Conservation (phyloP, 176 grass and related monocot species). For the Avena sativa region DNA sequence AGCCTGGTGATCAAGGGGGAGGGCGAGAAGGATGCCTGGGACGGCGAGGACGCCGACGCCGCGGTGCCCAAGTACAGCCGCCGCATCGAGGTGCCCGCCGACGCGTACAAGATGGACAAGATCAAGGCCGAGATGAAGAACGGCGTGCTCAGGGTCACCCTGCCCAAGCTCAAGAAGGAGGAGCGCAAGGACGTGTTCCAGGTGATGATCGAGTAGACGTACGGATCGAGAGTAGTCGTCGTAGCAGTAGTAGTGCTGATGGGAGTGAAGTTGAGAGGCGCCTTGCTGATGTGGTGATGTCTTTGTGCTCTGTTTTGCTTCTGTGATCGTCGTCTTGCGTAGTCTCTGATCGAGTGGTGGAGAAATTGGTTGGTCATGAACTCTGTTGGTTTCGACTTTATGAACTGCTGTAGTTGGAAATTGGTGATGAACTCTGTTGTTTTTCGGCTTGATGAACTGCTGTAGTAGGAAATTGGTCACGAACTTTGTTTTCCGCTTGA, state of each 20-base stretch:
- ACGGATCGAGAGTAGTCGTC: background rate
- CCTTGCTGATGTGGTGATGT: background rate
- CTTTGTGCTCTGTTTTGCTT: background rate
- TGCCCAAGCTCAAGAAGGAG: conserved; percentile 53
- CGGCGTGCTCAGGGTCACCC: conserved; percentile 66
- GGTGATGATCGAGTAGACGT: background rate
- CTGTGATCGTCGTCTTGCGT: background rate
- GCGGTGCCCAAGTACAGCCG: conserved; percentile 21
- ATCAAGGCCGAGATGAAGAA: conserved; percentile 96
- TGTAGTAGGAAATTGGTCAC: background rate
- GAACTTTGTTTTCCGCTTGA: no score
- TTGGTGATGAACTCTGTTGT: background rate
- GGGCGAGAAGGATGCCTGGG: conserved; percentile 38
- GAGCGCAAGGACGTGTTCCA: conserved; percentile 7
- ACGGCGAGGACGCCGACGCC: background rate
- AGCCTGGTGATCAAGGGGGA: conserved; percentile 55
- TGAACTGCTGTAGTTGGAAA: background rate
- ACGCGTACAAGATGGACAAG: conserved; percentile 67
- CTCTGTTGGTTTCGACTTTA: background rate
- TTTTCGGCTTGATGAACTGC: background rate
- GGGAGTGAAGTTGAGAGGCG: background rate
- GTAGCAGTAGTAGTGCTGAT: background rate
- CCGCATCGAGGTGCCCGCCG: conserved; percentile 55
- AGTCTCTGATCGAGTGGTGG: background rate
- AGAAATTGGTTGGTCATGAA: background rate